These are phyloP conservation scores for Physcomitrellopsis africana DNA, from an alignment of 225 moss, liverwort and hornwort genomes.

Conservation along the genomic window DNA sequence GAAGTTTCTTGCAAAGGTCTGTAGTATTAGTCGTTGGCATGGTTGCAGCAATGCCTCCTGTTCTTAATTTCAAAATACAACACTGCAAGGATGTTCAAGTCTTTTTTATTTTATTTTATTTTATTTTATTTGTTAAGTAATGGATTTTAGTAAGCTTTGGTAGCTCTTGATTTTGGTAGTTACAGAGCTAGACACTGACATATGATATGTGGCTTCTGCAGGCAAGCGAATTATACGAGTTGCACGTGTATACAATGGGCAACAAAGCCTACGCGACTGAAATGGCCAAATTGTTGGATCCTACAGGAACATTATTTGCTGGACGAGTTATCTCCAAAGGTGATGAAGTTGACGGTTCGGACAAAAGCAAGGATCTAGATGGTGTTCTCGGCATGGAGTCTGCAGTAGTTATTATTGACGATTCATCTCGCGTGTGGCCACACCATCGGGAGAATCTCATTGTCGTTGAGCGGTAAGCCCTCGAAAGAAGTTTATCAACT, in stretches of 20 bases:
- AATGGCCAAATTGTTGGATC: conserved; percentile 98
- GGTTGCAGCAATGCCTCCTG: not conserved
- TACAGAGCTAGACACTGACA: conserved; percentile 19
- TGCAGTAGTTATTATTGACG: conserved; percentile 98
- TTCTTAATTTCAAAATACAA: not conserved
- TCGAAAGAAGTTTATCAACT: conserved; percentile 16
- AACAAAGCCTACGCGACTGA: conserved; percentile 99
- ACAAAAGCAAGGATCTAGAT: conserved; percentile 99
- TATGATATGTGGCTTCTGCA: conserved; percentile 40
- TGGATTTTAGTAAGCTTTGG: not conserved
- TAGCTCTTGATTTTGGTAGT: not conserved
- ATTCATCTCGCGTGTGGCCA: conserved; percentile 98
- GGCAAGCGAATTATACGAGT: conserved; percentile 96
- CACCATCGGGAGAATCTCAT: conserved; percentile 99
- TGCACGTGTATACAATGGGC: conserved; percentile 99
- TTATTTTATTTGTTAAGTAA: not conserved
- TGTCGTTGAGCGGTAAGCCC: conserved; percentile 92
- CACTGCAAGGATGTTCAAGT: conserved; percentile 9
- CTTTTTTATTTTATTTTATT: not conserved
- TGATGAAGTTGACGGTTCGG: conserved; percentile 81
- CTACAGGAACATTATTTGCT: conserved; percentile 90
- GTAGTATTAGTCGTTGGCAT: conserved; percentile 29
- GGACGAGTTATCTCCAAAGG: conserved; percentile 99
- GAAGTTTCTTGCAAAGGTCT: conserved; percentile 97
- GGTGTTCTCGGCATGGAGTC: conserved; percentile 99